A percentile compares a stretch with the other conserved stretches of the same genome.
Conservation (phyloP, 805 yeast species). For the Lachancea kluyveri region DNA sequence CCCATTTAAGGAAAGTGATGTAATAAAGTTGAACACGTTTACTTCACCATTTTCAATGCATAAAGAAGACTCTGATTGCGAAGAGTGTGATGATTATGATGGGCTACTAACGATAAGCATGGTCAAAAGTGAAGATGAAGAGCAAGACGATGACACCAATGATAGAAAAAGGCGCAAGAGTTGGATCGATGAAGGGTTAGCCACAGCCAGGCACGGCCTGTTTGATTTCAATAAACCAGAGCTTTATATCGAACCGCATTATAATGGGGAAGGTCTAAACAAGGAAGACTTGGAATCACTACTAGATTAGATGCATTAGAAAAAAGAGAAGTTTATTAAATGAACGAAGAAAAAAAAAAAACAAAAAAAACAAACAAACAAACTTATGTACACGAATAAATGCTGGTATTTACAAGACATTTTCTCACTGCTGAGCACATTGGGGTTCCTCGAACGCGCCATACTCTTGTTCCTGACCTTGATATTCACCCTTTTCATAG, state of each 20-base stretch:
- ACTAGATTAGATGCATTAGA: conserved; percentile 4
- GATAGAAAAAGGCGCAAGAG: conserved; percentile 12
- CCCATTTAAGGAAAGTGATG: conserved; percentile 33
- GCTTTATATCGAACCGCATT: conserved; percentile 16
- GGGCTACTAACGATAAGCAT: conserved; percentile 13
- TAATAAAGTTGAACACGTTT: conserved; percentile 21
- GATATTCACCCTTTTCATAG: conserved; percentile 14
- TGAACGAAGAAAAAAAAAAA: conserved; percentile 1
- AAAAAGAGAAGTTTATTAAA: too few species aligned
- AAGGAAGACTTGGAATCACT: conserved; percentile 22
- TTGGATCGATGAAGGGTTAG: too few species aligned
- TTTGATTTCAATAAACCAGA: too few species aligned
- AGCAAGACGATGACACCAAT: conserved; percentile 8
- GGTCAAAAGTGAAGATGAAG: conserved; percentile 22
- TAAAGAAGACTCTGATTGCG: conserved; percentile 18
- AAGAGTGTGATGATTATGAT: conserved; percentile 20
- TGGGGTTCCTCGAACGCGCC: conserved; percentile 23
- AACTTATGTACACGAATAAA: too few species aligned
- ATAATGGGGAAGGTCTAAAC: conserved; percentile 22
- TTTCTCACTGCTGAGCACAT: conserved; percentile 36
- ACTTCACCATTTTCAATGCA: conserved; percentile 18
- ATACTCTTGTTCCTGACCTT: conserved; percentile 6
- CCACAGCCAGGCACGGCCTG: too few species aligned
- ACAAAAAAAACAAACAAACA: conserved; percentile 1
- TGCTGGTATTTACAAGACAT: too few species aligned